Evolutionary conservation across 2,329 filamentous ascomycete genomes (phyloP), one percentile per base, ranked within the genome.

Genomic region (Sporothrix euskadiensis): DNA sequence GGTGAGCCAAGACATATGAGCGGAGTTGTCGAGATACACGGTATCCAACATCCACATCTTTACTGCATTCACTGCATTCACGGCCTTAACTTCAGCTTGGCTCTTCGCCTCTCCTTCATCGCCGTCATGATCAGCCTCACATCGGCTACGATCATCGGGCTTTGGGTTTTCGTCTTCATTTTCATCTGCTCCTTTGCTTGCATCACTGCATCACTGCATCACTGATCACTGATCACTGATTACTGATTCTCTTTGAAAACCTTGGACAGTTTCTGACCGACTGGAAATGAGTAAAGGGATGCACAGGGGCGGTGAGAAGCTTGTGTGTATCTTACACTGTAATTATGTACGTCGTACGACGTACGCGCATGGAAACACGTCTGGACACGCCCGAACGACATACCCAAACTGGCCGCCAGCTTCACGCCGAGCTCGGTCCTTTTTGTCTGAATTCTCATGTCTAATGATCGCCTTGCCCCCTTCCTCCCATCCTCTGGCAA

Each of bases 251-350:
- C 5, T 30, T 6, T 5, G 8, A 44, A 22, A 16, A 47, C 44
- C 14, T 44, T 32, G 16, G 65, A 9, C 44, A 44, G 65, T 68
- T 68, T 35, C 65, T 35, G 44, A 68, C 52, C 65, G 65, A 49
- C 65, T 68, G 65, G 26, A 68, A 68, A 68, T 52, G 65, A 69
- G 30, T 16, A 66, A 56, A 69, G 66, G 66, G 66, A 56, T 69
- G 66, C 47, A 39, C 66, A 39, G 66, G 66, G 63, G 66, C 26
- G 39, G 66, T 30, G 54, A 16, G 14, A 16, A 52, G 44, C 65
- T 68, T 44, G 41, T 35, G 5, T 52, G 61, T 47, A 66, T 32
- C 10, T 16, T 35, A 30, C 30, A 35, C 26, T 19, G 56, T 59
- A 7, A 26, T 26, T 26, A 26, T 26, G 26, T 26, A 26, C 26